Percentiles rank a stretch among this genome's conserved stretches.
phyloP scores from a whole-genome alignment of 495 filamentous ascomycete genomes.

The Hypoxylon intermedium region DNA sequence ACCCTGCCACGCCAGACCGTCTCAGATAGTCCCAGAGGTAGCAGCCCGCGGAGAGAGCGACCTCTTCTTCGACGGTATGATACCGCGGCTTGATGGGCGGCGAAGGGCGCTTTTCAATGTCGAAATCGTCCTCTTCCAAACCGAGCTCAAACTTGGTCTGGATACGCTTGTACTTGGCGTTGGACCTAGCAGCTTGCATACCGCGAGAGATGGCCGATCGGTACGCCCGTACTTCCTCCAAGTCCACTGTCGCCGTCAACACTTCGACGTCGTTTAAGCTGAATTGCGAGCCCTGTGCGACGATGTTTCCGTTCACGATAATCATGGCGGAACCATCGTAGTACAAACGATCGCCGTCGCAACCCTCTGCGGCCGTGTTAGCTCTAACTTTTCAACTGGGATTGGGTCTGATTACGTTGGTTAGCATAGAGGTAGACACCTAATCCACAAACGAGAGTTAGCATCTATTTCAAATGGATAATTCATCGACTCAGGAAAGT shows the following conservation, averaged over 20 bases:
- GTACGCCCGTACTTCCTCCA: conserved; percentile 71
- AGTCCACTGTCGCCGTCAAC: conserved; percentile 75
- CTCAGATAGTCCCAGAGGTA: conserved; percentile 90
- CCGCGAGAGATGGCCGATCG: conserved; percentile 60
- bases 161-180: conserved; percentile 47
- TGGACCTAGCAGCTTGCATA: conserved; percentile 56
- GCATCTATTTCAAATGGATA: conserved; percentile 50
- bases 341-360: conserved; percentile 33
- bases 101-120: conserved; percentile 41
- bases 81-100: conserved; percentile 51
- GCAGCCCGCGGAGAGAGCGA: conserved; percentile 71
- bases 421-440: conserved; percentile 53
- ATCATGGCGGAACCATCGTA: conserved; percentile 75
- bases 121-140: conserved; percentile 46
- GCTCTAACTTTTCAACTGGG: conserved; percentile 29
- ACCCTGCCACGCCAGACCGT: conserved; percentile 66
- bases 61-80: conserved; percentile 76
- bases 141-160: conserved; percentile 50
- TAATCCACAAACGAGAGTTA: conserved; percentile 60
- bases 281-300: conserved; percentile 75
- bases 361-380: conserved; percentile 58
- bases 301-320: conserved; percentile 71
- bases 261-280: conserved; percentile 79
- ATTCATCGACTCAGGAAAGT: no score
- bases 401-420: conserved; percentile 21